Evolutionary conservation across 2,329 filamentous ascomycete genomes (phyloP).

Genomic region (Didymella pinodella): DNA sequence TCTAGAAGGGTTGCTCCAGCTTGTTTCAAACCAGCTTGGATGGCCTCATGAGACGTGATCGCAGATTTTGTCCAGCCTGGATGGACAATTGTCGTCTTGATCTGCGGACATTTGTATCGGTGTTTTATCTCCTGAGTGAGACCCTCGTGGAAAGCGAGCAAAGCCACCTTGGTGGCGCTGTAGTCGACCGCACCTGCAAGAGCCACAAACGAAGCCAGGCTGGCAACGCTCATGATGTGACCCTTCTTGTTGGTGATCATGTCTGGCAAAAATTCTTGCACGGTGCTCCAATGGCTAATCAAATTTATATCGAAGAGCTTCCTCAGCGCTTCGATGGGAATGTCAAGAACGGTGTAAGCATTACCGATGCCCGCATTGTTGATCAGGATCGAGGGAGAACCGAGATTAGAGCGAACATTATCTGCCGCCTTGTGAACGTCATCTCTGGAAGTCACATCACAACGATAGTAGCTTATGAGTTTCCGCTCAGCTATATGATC

Average conservation of each 20-base stretch:
- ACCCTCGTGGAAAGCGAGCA: constrained; percentile 46
- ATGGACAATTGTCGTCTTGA: constrained; percentile 55
- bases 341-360: constrained; percentile 44
- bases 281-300: constrained; percentile 48
- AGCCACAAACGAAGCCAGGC: constrained; percentile 46
- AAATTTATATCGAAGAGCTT: constrained; percentile 48
- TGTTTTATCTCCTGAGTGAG: constrained; percentile 53
- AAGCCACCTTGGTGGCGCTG: constrained; percentile 45
- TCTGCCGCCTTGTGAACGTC: constrained; percentile 41
- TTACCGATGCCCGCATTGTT: constrained; percentile 52
- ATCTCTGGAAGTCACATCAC: constrained; percentile 45
- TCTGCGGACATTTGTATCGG: constrained; percentile 53
- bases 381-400: constrained; percentile 45
- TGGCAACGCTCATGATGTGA: constrained; percentile 48
- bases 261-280: constrained; percentile 49
- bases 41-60: constrained; percentile 38
- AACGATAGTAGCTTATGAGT: constrained; percentile 40
- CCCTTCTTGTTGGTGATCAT: constrained; percentile 50
- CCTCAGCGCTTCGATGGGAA: constrained; percentile 34
- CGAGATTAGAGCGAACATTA: constrained; percentile 44
- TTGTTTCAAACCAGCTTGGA: constrained; percentile 44
- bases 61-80: constrained; percentile 55
- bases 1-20: constrained; percentile 48
- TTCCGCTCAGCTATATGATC: constrained; percentile 29
- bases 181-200: constrained; percentile 48